Evolutionary conservation across 208 protist genomes (phyloP), one percentile per base, ranked within the genome.

Genomic region (Acanthamoeba rhysodes): DNA sequence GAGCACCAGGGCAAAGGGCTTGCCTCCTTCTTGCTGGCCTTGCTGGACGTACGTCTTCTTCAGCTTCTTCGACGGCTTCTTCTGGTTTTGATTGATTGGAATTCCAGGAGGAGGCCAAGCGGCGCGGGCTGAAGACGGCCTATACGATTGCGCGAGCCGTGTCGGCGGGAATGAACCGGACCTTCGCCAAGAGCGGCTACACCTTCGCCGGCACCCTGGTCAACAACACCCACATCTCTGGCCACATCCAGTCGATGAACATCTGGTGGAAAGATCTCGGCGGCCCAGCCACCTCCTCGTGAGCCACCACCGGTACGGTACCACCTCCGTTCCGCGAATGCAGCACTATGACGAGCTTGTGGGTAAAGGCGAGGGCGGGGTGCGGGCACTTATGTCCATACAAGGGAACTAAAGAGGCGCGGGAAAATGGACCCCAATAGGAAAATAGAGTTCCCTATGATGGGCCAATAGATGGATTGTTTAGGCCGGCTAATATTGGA

Each of bases 221-320:
- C 27, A 76, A 76, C 34, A 76, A 76, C 68, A 76, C 68, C 12
- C 68, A 76, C 68, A 76, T 76, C 27, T 76, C 68, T 1, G 68
- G 68, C 68, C 29, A 41, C 68, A 45, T 76, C 68, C 68, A 76
- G 34, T 76, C 68, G 16, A 76, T 76, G 68, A 76, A 76, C 68
- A 29, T 76, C 14, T 76, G 68, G 68, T 76, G 68, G 68, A 76
- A 76, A 76, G 34, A 37, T 76, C 18, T 68, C 41, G 1, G 41
- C 41, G 41, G 41, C 41, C 41, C 41, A 45, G 1, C 41, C 3
- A 45, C 41, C 3, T 1, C 41, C 41, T 45, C 41, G 41, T 45
- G 5, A 45, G 41, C 41, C 1, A 5, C 3, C 41, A 45, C 41
- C 5, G 41, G 41, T 5, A 45, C 41, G 41, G 41, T 45, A 45